phyloP scores from a whole-genome alignment of 2,329 filamentous ascomycete species.

The Aspergillus fructus region DNA sequence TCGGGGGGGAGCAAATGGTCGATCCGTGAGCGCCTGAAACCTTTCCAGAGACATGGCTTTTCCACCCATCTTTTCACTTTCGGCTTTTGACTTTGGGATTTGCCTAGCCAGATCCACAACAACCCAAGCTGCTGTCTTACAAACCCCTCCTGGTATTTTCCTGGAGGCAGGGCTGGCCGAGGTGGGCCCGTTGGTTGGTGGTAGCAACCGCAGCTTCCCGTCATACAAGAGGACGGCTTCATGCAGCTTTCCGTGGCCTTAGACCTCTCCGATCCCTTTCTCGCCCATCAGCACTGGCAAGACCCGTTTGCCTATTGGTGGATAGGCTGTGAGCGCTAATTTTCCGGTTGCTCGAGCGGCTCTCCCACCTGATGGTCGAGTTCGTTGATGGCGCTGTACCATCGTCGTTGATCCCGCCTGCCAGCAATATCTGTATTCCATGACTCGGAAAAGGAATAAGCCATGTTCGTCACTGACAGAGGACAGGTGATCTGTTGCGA shows the following conservation, averaged over 20 bases:
- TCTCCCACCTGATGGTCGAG: slow-evolving; percentile 18
- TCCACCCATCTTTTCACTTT: not conserved
- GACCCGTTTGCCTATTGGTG: slow-evolving; percentile 23
- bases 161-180: slow-evolving; percentile 15
- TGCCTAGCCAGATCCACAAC: slow-evolving; percentile 8
- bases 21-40: slow-evolving; percentile 1
- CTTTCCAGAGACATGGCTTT: not conserved
- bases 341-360: slow-evolving; percentile 23
- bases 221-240: slow-evolving; percentile 27
- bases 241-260: slow-evolving; percentile 35
- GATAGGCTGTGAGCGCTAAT: slow-evolving; percentile 18
- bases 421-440: slow-evolving; percentile 4
- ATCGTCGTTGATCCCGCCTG: slow-evolving; percentile 8
- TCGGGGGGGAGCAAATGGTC: not conserved
- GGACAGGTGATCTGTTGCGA: slow-evolving; percentile 7
- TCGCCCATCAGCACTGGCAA: slow-evolving; percentile 20
- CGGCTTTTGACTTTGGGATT: not conserved
- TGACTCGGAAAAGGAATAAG: slow-evolving; percentile 4
- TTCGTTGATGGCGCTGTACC: slow-evolving; percentile 14
- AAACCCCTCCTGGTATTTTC: slow-evolving; percentile 9
- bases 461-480: not conserved
- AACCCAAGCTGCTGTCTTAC: slow-evolving; percentile 14
- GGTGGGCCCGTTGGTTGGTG: slow-evolving; percentile 25
- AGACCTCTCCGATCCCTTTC: slow-evolving; percentile 30
- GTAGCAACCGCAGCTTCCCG: slow-evolving; percentile 24